These are phyloP conservation scores for Aspergillus leporis DNA, from an alignment of 495 filamentous ascomycete species.

Conservation along the genomic window DNA sequence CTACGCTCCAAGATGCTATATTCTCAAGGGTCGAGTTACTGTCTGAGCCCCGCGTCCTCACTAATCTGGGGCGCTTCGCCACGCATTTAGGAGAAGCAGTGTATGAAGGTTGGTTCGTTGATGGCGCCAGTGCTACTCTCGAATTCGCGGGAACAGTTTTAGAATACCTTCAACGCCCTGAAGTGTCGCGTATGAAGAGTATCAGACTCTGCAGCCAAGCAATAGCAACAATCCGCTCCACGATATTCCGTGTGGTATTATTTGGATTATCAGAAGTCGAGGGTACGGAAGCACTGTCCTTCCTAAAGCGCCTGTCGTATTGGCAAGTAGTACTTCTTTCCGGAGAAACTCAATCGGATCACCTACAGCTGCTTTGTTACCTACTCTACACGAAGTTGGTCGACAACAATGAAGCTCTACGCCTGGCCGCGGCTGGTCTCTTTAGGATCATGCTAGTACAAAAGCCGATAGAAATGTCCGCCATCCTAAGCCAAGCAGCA, in stretches of 20 bases:
- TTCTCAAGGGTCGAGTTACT: constrained; percentile 69
- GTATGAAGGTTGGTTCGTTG: constrained; percentile 93
- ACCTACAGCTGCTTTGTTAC: constrained; percentile 83
- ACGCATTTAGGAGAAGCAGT: constrained; percentile 82
- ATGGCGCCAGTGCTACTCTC: constrained; percentile 71
- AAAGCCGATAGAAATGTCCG: constrained; percentile 79
- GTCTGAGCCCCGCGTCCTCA: constrained; percentile 79
- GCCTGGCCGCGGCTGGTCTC: constrained; percentile 76
- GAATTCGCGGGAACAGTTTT: constrained; percentile 84
- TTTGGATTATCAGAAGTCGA: constrained; percentile 83
- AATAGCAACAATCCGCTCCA: constrained; percentile 68
- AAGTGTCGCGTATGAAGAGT: constrained; percentile 75
- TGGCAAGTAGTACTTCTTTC: constrained; percentile 93
- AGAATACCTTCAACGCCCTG: constrained; percentile 86
- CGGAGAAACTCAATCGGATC: constrained; percentile 70
- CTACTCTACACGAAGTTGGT: constrained; percentile 83
- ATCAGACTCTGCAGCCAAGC: constrained; percentile 86
- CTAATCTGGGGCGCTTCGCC: constrained; percentile 78
- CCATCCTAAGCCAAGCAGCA: constrained; percentile 68
- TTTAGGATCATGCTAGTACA: constrained; percentile 92
- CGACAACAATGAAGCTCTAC: constrained; percentile 60
- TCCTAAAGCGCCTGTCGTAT: constrained; percentile 83
- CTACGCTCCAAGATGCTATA: constrained; percentile 66
- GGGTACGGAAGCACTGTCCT: constrained; percentile 61
- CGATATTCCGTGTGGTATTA: constrained; percentile 74